Evolutionary conservation across 208 protist species (phyloP), one percentile per base, ranked within the genome.

Genomic region (Acanthamoeba quina): DNA sequence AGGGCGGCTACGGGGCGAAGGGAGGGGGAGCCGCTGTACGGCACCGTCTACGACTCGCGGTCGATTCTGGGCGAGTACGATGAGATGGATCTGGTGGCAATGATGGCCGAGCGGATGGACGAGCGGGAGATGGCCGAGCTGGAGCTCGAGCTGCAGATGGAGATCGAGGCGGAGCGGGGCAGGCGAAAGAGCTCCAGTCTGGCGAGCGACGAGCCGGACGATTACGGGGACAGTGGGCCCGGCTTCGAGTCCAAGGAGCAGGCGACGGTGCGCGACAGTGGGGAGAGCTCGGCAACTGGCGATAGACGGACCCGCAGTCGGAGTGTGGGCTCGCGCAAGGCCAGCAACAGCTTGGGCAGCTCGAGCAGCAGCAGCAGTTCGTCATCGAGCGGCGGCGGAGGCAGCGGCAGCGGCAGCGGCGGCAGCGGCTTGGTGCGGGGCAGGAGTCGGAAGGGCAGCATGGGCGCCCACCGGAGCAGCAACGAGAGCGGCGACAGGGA

Each of bases 41-140:
- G 31, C 3, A 89, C 41, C 19, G 56, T 56, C 4, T 76, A 91
- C 26, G 85, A 91, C 60, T 76, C 85, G 68, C 2, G 58, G 5
- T 19, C 37, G 5, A 91, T 91, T 21, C 47, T 68, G 58, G 37
- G 85, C 47, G 85, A 74, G 37, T 91, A 76, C 56, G 62, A 74
- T n/a, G 85, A 76, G 9, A 52, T 76, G 64, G 85, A 91, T 54
- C 64, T 91, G 31, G 44, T 91, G 17, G 85, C 85, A 19, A 76
- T 76, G 64, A 91, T 91, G 85, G 85, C 85, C 34, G 64, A 91
- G 64, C 31, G 47, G 34, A 76, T 91, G 64, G 85, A 91, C 44
- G 85, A 91, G 6, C 10, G 29, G 37, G 85, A 91, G 31, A 76
- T 76, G 62, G 64, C 56, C 5, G 85, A 91, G 34, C 60, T 91